Base-by-base conservation (phyloP, 1,284 basidiomycete species). In the Leccinum griseonigrum region DNA sequence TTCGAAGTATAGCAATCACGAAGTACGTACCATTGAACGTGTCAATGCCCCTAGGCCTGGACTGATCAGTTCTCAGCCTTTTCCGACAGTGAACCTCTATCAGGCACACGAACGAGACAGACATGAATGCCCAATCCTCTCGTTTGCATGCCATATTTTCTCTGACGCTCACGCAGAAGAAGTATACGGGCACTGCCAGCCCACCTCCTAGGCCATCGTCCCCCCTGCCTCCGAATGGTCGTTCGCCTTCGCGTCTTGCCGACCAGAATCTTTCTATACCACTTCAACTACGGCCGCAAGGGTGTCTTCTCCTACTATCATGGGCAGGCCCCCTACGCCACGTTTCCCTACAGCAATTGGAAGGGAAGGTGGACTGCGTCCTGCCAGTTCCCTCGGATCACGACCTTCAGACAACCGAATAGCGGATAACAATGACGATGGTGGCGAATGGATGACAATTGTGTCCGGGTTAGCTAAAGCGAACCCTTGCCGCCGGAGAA, bases 111-210 rank as follows among this genome's bases (percentile, higher is more conserved):
- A 96, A 97, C 68, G 94, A 97, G 76, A 99, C 97, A 48, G 94
- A 96, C 71, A 98, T 99, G 97, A 99, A 99, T 74, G 92, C 95
- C 4, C 95, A 97, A 74, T 97, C 94, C 1, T 98, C 96, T 52
- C 92, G 97, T 65, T 97, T 95, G 28, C 97, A 99, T 83, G 97
- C 97, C 60, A 98, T 99, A 76, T 99, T 99, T 77, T 97, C 95
- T 53, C 82, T 99, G 60, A 98, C 94, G 7, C 81, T 99, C 56
- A 92, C 87, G 1, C 97, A 97, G 78, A 91, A 89, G 80, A 92
- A 90, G 74, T 91, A 78, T 69, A 82, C 81, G 31, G 91, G 91
- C 31, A 83, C 85, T 50, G 82, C 22, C 22, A 26, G 84, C 6
- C 76, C 78, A 13, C 87, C 89, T 4, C 85, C 87, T 40, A 85